phyloP scores from a whole-genome alignment of 2,329 filamentous ascomycete genomes.

The Geosmithia flava region DNA sequence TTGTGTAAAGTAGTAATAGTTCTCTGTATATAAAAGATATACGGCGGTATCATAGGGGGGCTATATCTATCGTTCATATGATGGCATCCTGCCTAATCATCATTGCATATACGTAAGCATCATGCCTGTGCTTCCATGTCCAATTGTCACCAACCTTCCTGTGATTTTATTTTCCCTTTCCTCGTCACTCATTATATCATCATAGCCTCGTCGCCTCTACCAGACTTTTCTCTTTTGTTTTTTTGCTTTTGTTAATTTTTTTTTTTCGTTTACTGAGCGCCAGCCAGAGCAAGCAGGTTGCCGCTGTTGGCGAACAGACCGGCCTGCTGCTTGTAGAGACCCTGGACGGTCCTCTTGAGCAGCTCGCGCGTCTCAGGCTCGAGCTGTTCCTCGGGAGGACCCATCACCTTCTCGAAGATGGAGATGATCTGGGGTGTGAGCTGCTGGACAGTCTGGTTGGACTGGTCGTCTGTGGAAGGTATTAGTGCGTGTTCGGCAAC shows the following conservation, averaged over 20 bases:
- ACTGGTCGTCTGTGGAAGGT: conserved; percentile 40
- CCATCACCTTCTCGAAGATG: conserved; percentile 62
- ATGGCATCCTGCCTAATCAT: neutral
- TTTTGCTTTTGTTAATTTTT: neutral
- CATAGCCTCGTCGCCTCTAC: neutral
- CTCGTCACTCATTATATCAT: neutral
- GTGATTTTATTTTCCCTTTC: neutral
- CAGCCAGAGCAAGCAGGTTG: conserved; percentile 16
- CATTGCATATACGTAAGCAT: neutral
- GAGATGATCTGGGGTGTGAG: conserved; percentile 58
- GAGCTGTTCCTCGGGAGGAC: conserved; percentile 62
- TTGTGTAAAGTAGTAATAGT: neutral
- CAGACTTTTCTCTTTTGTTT: neutral
- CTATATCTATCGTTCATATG: neutral
- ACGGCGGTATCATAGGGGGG: neutral
- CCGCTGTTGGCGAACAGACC: conserved; percentile 18
- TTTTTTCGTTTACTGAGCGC: conserved; percentile 4
- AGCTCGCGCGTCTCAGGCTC: conserved; percentile 57
- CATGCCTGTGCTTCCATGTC: neutral
- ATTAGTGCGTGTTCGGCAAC: neutral
- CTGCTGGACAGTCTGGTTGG: conserved; percentile 36
- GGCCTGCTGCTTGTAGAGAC: conserved; percentile 24
- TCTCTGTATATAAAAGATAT: neutral
- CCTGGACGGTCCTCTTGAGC: conserved; percentile 50
- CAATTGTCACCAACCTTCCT: neutral